Percentiles rank a stretch among this genome's conserved stretches.
Evolutionary conservation across 2,329 filamentous ascomycete genomes (phyloP).

Genomic region (Sordariomycetes sp.): DNA sequence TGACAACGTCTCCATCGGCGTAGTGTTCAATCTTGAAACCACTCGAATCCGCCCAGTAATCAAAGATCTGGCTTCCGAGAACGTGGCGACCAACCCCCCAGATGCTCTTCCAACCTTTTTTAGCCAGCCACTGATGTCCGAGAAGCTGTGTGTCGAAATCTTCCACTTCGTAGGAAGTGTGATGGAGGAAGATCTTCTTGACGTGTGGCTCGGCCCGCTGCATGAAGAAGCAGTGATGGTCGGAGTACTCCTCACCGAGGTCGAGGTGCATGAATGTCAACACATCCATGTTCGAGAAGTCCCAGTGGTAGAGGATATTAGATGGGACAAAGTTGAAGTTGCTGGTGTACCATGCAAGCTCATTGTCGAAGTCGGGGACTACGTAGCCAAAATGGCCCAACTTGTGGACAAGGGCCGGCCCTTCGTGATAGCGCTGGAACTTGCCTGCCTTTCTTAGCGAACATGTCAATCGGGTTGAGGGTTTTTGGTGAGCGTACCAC

Average conservation of each 20-base stretch:
- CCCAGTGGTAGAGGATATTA: conserved; percentile 15
- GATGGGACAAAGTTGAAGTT: conserved; percentile 31
- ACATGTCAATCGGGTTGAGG: not conserved
- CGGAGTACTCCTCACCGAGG: conserved; percentile 33
- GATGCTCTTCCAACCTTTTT: conserved; percentile 40
- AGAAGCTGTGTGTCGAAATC: conserved; percentile 53
- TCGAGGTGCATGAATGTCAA: conserved; percentile 45
- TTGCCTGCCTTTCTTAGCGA: conserved; percentile 9
- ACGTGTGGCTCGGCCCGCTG: conserved; percentile 12
- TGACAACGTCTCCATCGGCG: conserved; percentile 53
- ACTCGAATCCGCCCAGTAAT: conserved; percentile 51
- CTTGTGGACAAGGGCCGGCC: conserved; percentile 24
- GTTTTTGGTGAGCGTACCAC: conserved; percentile 1
- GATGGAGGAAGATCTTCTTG: conserved; percentile 9
- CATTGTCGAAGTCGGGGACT: conserved; percentile 18
- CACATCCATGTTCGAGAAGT: conserved; percentile 8
- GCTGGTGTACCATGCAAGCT: conserved; percentile 23
- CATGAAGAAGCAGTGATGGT: conserved; percentile 49
- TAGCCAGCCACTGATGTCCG: conserved; percentile 48
- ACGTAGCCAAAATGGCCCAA: conserved; percentile 29
- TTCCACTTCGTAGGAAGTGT: conserved; percentile 34
- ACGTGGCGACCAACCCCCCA: conserved; percentile 57
- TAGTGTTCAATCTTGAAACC: conserved; percentile 51
- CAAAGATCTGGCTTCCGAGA: conserved; percentile 51
- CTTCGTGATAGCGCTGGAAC: conserved; percentile 21